Evolutionary conservation across 2,329 filamentous ascomycete species (phyloP).

Genomic region (Scytalidium lignicola): DNA sequence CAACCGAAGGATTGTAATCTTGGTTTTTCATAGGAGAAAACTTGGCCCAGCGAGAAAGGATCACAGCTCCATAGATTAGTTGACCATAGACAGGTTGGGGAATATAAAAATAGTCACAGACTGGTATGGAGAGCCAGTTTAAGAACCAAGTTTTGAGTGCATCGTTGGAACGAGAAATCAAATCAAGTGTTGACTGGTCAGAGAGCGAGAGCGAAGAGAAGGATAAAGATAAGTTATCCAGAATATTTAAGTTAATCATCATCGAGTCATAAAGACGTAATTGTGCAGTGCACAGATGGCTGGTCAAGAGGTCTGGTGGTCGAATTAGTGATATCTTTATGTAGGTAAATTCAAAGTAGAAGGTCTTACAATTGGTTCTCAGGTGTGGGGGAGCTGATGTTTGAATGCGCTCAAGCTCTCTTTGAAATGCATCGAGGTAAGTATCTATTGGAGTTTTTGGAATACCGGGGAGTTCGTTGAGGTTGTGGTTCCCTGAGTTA

Average conservation of each 20-base stretch:
- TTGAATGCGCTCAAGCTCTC: constrained; percentile 39
- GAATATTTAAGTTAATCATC: constrained; percentile 33
- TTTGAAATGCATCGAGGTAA: constrained; percentile 38
- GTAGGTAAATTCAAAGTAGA: background rate
- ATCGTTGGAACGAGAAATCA: constrained; percentile 43
- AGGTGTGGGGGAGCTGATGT: constrained; percentile 31
- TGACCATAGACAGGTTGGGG: constrained; percentile 41
- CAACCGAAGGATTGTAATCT: constrained; percentile 20
- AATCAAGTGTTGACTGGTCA: constrained; percentile 39
- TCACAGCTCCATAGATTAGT: constrained; percentile 44
- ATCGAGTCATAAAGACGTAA: constrained; percentile 46
- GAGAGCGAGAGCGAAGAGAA: constrained; percentile 34
- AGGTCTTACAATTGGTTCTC: constrained; percentile 33
- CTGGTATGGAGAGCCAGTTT: constrained; percentile 40
- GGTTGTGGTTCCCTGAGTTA: constrained; percentile 11
- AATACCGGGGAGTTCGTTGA: constrained; percentile 7
- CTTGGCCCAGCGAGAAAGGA: constrained; percentile 47
- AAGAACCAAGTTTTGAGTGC: constrained; percentile 46
- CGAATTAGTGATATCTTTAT: background rate
- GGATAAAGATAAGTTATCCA: constrained; percentile 39
- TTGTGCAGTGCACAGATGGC: constrained; percentile 35
- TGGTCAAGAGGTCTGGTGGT: constrained; percentile 31
- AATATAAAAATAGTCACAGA: constrained; percentile 37
- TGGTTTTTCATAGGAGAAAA: constrained; percentile 24
- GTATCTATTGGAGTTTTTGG: constrained; percentile 16